Evolutionary conservation across 2,329 filamentous ascomycete genomes (phyloP), one percentile per base, ranked within the genome.

Genomic region (Huntiella decipiens): DNA sequence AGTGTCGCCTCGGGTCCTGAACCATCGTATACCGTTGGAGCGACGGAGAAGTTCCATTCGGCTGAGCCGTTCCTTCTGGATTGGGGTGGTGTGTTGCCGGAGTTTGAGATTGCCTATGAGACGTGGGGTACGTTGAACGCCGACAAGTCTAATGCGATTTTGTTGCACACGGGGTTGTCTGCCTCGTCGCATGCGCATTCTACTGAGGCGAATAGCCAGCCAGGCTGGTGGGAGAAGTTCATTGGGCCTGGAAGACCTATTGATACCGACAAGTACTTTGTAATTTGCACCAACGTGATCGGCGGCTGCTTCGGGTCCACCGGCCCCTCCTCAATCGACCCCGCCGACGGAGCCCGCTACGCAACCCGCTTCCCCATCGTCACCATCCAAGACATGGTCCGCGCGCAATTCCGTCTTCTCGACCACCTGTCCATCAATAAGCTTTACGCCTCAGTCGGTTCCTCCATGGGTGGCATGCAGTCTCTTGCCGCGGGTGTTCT

Each of bases 141-240:
- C 13, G 77, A 86, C 61, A 81, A 73, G 61, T 84, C 76, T 57
- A 98, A 98, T 60, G 86, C 79, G 3, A 91, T 98, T 51, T 70
- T 98, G 6, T 65, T 98, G 2, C 86, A 96, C 59, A 98, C 91
- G 0, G 91, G 91, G 6, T 70, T 98, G 4, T 95, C 87, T 1
- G 91, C 91, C n/a, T 95, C 87, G 5, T 96, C 87, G 48, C 91
- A 98, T 63, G 91, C 91, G 2, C 87, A 87, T 57, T 95, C 86
- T 48, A 96, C 88, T n/a, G 70, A 74, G 44, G 66, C 69, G 7
- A 98, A 98, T 60, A 73, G 83, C 0, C 82, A 87, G 59, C 81
- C 86, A 0, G 91, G 91, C 3, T 98, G 91, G 91, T 98, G 91
- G 91, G 91, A 98, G 63, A 88, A 82, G 61, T 98, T 98, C 60